phyloP scores from a whole-genome alignment of 1,139 yeast genomes.

The Meyerozyma guilliermondii region DNA sequence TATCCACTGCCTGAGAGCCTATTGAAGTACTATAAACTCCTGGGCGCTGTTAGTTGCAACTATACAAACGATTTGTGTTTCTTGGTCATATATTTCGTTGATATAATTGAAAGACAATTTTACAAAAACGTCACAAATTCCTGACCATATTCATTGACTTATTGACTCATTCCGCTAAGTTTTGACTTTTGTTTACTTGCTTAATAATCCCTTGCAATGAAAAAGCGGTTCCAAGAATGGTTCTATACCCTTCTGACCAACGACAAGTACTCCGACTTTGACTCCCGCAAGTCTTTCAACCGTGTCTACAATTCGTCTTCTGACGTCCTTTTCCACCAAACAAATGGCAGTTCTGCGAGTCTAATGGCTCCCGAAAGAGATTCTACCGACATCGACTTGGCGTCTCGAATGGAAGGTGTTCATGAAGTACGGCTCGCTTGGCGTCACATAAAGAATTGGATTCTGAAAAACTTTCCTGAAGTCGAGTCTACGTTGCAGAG shows the following conservation, averaged over 20 bases:
- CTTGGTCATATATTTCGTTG: too few relatives aligned
- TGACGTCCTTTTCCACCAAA: slow-evolving; percentile 4
- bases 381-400: slow-evolving; percentile 7
- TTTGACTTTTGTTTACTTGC: too few relatives aligned
- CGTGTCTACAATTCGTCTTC: slow-evolving; percentile 16
- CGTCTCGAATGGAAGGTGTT: slow-evolving; percentile 40
- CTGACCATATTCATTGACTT: too few relatives aligned
- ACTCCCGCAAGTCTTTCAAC: slow-evolving; percentile 46
- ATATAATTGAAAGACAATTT: not conserved
- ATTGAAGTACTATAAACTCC: too few relatives aligned
- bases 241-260: slow-evolving; percentile 61
- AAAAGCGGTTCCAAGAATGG: slow-evolving; percentile 43
- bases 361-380: not conserved
- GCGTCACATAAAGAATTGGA: slow-evolving; percentile 66
- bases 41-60: too few relatives aligned
- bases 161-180: too few relatives aligned
- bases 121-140: too few relatives aligned
- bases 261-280: slow-evolving; percentile 67
- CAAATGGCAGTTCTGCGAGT: slow-evolving; percentile 5
- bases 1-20: too few relatives aligned
- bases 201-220: too few relatives aligned
- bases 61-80: too few relatives aligned
- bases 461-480: slow-evolving; percentile 50
- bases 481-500: slow-evolving; percentile 52
- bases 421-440: slow-evolving; percentile 63